These are phyloP conservation scores for Lentinula raphanica DNA, from an alignment of 768 basidiomycete genomes.

Conservation along the genomic window DNA sequence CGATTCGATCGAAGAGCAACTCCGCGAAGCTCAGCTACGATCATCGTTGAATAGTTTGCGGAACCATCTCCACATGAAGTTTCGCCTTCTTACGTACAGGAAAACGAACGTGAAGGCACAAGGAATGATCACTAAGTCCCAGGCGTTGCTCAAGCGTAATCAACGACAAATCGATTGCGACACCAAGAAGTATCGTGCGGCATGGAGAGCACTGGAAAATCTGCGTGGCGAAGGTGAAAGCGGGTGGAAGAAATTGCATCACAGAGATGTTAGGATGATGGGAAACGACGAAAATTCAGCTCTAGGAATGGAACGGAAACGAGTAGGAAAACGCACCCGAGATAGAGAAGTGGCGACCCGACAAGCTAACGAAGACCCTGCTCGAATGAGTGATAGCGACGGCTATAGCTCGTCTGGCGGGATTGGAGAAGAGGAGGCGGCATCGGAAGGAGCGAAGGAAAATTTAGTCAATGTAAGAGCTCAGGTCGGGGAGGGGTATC, in stretches of 20 bases:
- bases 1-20: background rate
- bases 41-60: background rate
- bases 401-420: too few species aligned
- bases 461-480: background rate
- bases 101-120: background rate
- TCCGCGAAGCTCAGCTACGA: too few species aligned
- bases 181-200: background rate
- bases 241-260: background rate
- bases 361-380: too few species aligned
- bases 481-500: background rate
- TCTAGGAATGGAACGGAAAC: background rate
- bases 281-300: background rate
- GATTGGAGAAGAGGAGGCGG: too few species aligned
- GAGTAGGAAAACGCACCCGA: background rate
- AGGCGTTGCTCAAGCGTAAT: background rate
- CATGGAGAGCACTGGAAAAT: background rate
- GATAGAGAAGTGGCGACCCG: background rate
- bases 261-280: background rate
- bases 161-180: background rate
- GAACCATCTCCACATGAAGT: background rate
- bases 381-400: too few species aligned
- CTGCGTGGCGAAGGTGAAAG: background rate
- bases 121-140: background rate
- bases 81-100: background rate
- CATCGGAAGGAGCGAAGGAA: too few species aligned